A percentile compares a stretch with the other conserved stretches of the same genome.
Conservation (phyloP, 2,329 filamentous ascomycete genomes). For the Aspergillus ochraceus region DNA sequence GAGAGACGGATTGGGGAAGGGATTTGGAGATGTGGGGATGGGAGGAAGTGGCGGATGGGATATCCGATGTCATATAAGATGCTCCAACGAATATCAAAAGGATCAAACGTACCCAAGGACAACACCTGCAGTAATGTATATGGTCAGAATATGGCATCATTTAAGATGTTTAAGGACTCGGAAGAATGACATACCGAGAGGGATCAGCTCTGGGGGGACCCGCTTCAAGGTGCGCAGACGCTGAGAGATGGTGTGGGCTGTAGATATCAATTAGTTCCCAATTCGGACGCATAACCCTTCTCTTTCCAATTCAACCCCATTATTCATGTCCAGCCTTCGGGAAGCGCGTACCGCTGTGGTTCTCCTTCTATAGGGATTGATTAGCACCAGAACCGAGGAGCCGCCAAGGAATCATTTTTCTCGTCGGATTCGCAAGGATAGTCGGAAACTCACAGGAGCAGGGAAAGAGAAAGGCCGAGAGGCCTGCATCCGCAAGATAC, state of each 20-base stretch:
- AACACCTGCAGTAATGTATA: slow-evolving; percentile 59
- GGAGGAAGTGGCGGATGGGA: slow-evolving; percentile 17
- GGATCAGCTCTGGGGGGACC: slow-evolving; percentile 90
- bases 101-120: slow-evolving; percentile 74
- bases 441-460: slow-evolving; percentile 64
- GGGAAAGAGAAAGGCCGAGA: slow-evolving; percentile 53
- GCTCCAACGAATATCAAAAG: slow-evolving; percentile 3
- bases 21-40: slow-evolving; percentile 7
- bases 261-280: slow-evolving; percentile 25
- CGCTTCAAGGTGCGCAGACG: slow-evolving; percentile 85
- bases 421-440: slow-evolving; percentile 12
- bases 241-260: slow-evolving; percentile 96
- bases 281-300: slow-evolving; percentile 1
- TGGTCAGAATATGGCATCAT: slow-evolving; percentile 21
- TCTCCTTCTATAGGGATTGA: slow-evolving; percentile 56
- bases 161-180: slow-evolving; percentile 4
- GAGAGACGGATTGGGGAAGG: not conserved
- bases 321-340: slow-evolving; percentile 11
- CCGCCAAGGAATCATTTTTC: slow-evolving; percentile 24
- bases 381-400: slow-evolving; percentile 40
- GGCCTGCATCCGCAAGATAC: slow-evolving; percentile 63
- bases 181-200: slow-evolving; percentile 69
- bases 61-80: slow-evolving; percentile 13
- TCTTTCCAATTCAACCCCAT: slow-evolving; percentile 7
- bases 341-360: slow-evolving; percentile 58